Percentiles rank a stretch among this genome's conserved stretches.
Evolutionary conservation across 768 basidiomycete genomes (phyloP).

Genomic region (Pisolithus sp.): DNA sequence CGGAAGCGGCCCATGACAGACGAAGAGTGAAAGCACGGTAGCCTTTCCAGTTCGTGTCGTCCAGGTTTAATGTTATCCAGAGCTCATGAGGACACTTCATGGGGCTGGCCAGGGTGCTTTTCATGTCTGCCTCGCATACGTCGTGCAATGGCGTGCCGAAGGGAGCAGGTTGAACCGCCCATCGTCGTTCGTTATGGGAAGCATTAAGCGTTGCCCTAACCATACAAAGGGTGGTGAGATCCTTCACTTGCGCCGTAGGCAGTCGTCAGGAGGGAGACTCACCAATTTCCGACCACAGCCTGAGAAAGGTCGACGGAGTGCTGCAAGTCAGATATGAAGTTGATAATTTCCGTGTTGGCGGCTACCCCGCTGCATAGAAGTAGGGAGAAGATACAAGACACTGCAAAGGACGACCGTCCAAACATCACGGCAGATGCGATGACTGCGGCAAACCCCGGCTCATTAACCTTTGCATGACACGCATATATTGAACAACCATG

Average conservation of each 20-base stretch:
- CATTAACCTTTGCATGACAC: too few relatives aligned
- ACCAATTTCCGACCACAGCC: slow-evolving; percentile 24
- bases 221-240: slow-evolving; percentile 1
- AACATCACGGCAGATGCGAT: slow-evolving; percentile 3
- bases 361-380: slow-evolving; percentile 23
- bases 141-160: slow-evolving; percentile 30
- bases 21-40: slow-evolving; percentile 45
- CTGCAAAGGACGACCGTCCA: slow-evolving; percentile 10
- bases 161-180: slow-evolving; percentile 38
- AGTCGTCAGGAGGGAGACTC: slow-evolving; percentile 14
- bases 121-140: slow-evolving; percentile 29
- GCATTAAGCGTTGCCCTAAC: slow-evolving; percentile 37
- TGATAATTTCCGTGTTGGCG: slow-evolving; percentile 65
- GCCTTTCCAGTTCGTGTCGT: slow-evolving; percentile 32
- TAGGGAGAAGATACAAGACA: slow-evolving; percentile 8
- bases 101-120: background rate
- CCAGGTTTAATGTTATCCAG: slow-evolving; percentile 44
- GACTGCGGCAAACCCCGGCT: too few relatives aligned
- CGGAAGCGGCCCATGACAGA: slow-evolving; percentile 51
- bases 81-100: slow-evolving; percentile 36
- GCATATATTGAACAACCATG: too few relatives aligned
- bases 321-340: slow-evolving; percentile 36
- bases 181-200: slow-evolving; percentile 27
- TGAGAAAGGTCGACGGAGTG: slow-evolving; percentile 11
- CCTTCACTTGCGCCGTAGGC: slow-evolving; percentile 4